Percentiles rank a stretch among this genome's conserved stretches.
These are phyloP conservation scores for Psilocybe cyanescens DNA, from an alignment of 768 basidiomycete genomes.

Conservation along the genomic window DNA sequence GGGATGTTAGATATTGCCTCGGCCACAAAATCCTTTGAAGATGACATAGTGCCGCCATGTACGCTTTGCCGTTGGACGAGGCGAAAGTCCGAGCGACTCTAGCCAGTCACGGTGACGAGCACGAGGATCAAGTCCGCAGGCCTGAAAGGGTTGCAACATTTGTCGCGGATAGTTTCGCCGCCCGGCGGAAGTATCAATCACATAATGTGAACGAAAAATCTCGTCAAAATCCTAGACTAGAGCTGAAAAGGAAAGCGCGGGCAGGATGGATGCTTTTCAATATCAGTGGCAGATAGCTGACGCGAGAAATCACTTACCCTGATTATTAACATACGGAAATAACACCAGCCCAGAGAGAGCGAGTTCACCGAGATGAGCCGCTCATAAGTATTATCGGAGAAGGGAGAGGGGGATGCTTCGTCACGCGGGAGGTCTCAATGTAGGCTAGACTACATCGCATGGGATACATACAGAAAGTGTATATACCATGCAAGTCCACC, in stretches of 20 bases:
- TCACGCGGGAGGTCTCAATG: background rate
- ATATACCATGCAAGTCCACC: no score
- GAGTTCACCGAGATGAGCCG: background rate
- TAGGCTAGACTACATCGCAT: background rate
- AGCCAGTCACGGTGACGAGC: background rate
- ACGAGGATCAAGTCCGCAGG: background rate
- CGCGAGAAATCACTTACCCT: constrained; percentile 1
- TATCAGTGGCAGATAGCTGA: background rate
- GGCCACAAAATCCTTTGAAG: background rate
- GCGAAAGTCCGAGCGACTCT: background rate
- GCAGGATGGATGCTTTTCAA: background rate
- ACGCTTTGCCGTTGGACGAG: background rate
- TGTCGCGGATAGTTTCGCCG: background rate
- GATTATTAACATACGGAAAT: background rate
- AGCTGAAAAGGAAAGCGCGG: constrained; percentile 8
- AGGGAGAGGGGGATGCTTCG: background rate
- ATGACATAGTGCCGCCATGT: background rate
- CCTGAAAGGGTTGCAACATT: background rate
- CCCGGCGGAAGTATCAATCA: constrained; percentile 16
- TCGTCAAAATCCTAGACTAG: background rate
- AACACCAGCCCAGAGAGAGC: background rate
- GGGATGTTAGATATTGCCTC: background rate
- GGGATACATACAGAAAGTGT: no score
- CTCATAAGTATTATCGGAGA: background rate
- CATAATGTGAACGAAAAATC: background rate